Evolutionary conservation across 495 filamentous ascomycete genomes (phyloP), one percentile per base, ranked within the genome.

Genomic region (Podospora fimiseda): DNA sequence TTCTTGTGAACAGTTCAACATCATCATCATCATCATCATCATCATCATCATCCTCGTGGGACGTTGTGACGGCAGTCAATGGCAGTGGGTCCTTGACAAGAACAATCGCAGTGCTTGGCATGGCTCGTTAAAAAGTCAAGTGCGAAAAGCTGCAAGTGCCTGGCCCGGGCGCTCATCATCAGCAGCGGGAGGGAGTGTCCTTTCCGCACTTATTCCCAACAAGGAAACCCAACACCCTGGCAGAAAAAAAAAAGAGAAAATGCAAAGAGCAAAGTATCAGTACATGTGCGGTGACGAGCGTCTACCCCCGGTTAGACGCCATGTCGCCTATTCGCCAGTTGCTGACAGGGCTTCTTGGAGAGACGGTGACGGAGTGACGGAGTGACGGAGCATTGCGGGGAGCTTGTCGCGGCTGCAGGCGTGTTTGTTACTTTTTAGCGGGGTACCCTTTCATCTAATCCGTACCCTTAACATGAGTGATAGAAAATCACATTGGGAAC

Each of bases 81-180:
- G 19, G 36, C 38, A 23, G 44, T 42, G 22, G 38, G 47, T 13
- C 30, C 40, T 27, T 47, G 18, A 43, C 40, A 22, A 30, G 16
- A 21, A n/a, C 33, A 50, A 24, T 21, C 15, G 36, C 8, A 41
- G 33, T 16, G 22, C 55, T 53, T 48, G 50, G 49, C 43, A 36
- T 33, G 36, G 15, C 50, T 42, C 11, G 51, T 33, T 33, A 39
- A 38, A 18, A 40, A n/a, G n/a, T 19, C 15, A 37, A 56, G 44
- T 30, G 39, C 27, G 23, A 46, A 48, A 42, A 18, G 46, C 49
- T 65, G 62, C 62, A 62, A 62, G 59, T 65, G 59, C 59, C 62
- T 65, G 59, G 59, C 62, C 59, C 47, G 51, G 53, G 51, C 48
- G 61, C 19, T 61, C 56, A 53, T 58, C 47, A 52, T 53, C 36